phyloP scores from a whole-genome alignment of 495 filamentous ascomycete species.

The Annulohypoxylon nitens region DNA sequence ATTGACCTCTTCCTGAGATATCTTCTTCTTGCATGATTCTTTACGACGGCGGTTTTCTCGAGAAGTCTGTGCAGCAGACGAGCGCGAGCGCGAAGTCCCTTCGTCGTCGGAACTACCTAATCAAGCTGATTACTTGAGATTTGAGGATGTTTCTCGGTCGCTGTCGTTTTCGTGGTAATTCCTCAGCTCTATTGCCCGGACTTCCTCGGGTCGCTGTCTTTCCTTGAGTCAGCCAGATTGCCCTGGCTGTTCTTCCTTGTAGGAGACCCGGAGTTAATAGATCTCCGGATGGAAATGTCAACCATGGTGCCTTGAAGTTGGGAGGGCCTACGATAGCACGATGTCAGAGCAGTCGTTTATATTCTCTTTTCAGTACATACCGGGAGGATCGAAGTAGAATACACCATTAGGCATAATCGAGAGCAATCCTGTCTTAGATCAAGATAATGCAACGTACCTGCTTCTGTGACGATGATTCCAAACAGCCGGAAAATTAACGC shows the following conservation, averaged over 20 bases:
- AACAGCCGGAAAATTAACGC: neutral
- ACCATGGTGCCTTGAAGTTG: neutral
- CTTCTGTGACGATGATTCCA: neutral
- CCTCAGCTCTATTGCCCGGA: neutral
- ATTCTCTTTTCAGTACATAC: neutral
- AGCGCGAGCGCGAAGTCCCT: neutral
- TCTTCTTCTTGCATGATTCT: neutral
- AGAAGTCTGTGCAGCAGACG: neutral
- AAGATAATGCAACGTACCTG: neutral
- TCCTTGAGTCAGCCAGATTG: neutral
- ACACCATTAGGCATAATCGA: neutral
- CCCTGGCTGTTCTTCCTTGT: neutral
- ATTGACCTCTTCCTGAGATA: neutral
- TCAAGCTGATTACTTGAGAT: neutral
- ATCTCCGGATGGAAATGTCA: neutral
- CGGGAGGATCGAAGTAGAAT: conserved; percentile 9
- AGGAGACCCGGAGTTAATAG: neutral
- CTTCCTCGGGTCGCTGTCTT: neutral
- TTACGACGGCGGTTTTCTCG: neutral
- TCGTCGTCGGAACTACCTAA: conserved; percentile 4
- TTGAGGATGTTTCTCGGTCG: neutral
- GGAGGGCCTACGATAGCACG: neutral
- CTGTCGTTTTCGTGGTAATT: neutral
- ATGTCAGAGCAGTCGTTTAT: neutral
- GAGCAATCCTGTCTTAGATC: neutral